A percentile compares a stretch with the other conserved stretches of the same genome.
phyloP scores from a whole-genome alignment of 2,329 filamentous ascomycete genomes.

The Apiospora koreana region DNA sequence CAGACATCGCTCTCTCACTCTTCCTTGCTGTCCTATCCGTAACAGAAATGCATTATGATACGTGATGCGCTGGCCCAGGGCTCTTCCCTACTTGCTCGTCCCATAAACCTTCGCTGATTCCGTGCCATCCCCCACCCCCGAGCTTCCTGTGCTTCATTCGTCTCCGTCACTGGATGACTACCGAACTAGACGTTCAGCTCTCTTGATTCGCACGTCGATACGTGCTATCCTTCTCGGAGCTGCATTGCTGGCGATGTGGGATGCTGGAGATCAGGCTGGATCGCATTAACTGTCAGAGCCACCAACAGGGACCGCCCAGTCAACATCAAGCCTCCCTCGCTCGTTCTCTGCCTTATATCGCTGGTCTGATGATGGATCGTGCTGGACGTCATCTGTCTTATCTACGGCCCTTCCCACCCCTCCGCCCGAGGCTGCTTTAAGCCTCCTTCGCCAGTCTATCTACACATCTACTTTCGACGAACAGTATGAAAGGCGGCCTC shows the following conservation, averaged over 20 bases:
- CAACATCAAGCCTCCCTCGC: background rate
- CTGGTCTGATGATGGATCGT: constrained; percentile 10
- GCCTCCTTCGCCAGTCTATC: constrained; percentile 14
- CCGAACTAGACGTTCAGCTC: constrained; percentile 2
- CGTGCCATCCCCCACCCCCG: background rate
- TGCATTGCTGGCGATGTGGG: constrained; percentile 12
- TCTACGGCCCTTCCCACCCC: constrained; percentile 13
- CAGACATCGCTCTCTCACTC: background rate
- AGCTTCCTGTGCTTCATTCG: constrained; percentile 3
- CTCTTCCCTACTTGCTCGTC: constrained; percentile 10
- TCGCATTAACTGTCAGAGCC: background rate
- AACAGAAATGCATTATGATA: constrained; percentile 5
- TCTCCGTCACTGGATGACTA: constrained; percentile 5
- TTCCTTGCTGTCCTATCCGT: background rate
- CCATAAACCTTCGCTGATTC: constrained; percentile 10
- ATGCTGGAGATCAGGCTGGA: constrained; percentile 5
- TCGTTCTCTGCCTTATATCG: background rate
- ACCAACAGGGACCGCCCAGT: background rate
- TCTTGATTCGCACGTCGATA: constrained; percentile 8
- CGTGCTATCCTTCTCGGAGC: background rate
- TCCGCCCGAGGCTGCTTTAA: constrained; percentile 24
- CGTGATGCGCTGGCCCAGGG: constrained; percentile 8
- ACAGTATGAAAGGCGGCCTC: constrained; percentile 40
- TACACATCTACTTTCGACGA: constrained; percentile 15
- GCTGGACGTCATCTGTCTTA: constrained; percentile 10